phyloP scores from a whole-genome alignment of 108 stramenopile species.

The Conticribra guillardii region DNA sequence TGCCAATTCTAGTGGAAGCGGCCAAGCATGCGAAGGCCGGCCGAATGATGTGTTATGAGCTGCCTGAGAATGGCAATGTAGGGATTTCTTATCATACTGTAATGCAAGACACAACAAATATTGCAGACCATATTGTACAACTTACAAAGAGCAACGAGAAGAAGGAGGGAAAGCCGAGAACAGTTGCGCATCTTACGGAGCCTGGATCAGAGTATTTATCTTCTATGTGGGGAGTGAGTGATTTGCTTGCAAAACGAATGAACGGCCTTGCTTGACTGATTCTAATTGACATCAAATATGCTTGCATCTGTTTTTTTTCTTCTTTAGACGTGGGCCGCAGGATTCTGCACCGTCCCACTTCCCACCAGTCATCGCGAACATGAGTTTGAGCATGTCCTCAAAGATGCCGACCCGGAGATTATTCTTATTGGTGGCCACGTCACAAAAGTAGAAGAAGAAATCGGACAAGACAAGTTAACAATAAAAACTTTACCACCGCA shows the following conservation, averaged over 20 bases:
- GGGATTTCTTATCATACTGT: conserved; percentile 12
- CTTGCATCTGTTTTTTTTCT: no score
- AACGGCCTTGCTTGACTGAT: background rate
- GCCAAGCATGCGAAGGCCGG: conserved; percentile 20
- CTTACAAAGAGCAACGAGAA: conserved; percentile 7
- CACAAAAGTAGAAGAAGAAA: background rate
- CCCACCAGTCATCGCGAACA: conserved; percentile 37
- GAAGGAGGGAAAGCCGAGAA: conserved; percentile 14
- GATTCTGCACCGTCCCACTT: conserved; percentile 42
- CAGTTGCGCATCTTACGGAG: conserved; percentile 40
- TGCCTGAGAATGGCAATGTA: conserved; percentile 17
- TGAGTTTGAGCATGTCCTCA: conserved; percentile 48
- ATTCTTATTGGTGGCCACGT: conserved; percentile 31
- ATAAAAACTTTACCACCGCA: conserved; percentile 22
- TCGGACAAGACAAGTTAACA: background rate
- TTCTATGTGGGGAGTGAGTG: conserved; percentile 44
- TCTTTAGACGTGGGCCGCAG: conserved; percentile 41
- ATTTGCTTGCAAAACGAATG: background rate
- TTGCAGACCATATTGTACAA: conserved; percentile 3
- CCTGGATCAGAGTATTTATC: conserved; percentile 52
- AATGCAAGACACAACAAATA: conserved; percentile 7
- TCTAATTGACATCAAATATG: no score
- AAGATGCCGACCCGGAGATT: conserved; percentile 42
- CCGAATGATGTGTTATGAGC: conserved; percentile 16
- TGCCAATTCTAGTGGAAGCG: conserved; percentile 24